phyloP scores from a whole-genome alignment of 2,329 filamentous ascomycete species.

The Epichloe glyceriae region DNA sequence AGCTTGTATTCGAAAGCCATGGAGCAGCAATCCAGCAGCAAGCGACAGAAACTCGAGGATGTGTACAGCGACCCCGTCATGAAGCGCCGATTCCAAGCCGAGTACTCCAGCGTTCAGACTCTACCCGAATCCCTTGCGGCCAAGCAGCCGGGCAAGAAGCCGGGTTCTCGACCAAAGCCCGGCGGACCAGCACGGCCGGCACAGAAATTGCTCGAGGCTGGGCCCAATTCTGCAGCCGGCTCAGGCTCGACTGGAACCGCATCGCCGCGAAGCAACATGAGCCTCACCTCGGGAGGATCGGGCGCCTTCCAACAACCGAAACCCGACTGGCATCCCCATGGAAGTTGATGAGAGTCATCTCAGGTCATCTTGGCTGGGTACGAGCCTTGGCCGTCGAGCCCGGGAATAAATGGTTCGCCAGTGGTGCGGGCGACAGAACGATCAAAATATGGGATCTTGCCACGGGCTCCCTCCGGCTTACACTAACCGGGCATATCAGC shows the following conservation, averaged over 20 bases:
- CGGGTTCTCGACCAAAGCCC: conserved; percentile 10
- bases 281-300: conserved; percentile 18
- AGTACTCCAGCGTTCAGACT: conserved; percentile 68
- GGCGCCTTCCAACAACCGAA: conserved; percentile 35
- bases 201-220: conserved; percentile 29
- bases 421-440: conserved; percentile 85
- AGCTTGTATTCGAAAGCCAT: conserved; percentile 18
- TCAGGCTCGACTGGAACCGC: background rate
- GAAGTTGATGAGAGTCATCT: conserved; percentile 97
- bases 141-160: conserved; percentile 36
- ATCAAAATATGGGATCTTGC: conserved; percentile 99
- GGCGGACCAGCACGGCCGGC: conserved; percentile 36
- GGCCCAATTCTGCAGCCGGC: background rate
- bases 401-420: conserved; percentile 95
- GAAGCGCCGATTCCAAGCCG: conserved; percentile 45
- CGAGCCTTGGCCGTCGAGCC: conserved; percentile 81
- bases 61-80: conserved; percentile 20
- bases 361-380: conserved; percentile 93
- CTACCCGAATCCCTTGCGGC: conserved; percentile 67
- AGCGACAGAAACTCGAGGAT: conserved; percentile 27
- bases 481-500: conserved; percentile 86
- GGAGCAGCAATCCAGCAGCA: conserved; percentile 14
- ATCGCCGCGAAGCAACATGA: conserved; percentile 16
- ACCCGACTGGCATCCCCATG: conserved; percentile 97
- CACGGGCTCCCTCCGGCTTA: conserved; percentile 70